Evolutionary conservation across 768 basidiomycete species (phyloP), one percentile per base, ranked within the genome.

Genomic region (Cystobasidium tubakii): DNA sequence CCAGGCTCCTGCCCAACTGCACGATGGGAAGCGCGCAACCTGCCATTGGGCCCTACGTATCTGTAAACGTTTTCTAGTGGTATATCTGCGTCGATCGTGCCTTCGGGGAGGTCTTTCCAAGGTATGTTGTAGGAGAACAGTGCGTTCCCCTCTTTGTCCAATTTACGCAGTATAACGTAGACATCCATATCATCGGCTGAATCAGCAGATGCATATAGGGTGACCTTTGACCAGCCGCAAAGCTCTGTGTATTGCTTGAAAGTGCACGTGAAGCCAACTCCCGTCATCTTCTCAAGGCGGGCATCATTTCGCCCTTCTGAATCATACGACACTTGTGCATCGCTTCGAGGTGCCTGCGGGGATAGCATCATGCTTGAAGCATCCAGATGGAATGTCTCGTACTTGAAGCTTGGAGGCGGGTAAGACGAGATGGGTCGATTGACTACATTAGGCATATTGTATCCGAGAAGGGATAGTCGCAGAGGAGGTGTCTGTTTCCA

Each of bases 91-190:
- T 25, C 31, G 6, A 19, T 57, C 19, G 54, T 57, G 54, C 54
- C 54, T 57, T 25, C 31, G 4, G 54, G 54, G 25, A 57, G 54
- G 19, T 57, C 54, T 57, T 25, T 57, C 23, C 23, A 57, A 25
- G 54, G 54, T 25, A 57, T 57, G 31, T 57, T 57, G 54, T 57
- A 57, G 31, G 54, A 57, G 23, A 25, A 6, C 54, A 57, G 54
- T 6, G 54, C 7, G 12, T 6, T 25, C 7, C 54, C 54, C 6
- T 57, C 19, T 57, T 25, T 33, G 31, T 57, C 54, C 54, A 57
- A 25, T 19, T 57, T 57, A 6, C 54, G 54, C 23, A 57, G 19
- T 25, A 57, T 33, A 6, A 57, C 54, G 19, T 57, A 57, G 23
- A 57, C 19, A 33, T 57, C 54, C 54, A 57, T 57, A 57, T 57